A percentile compares a stretch with the other conserved stretches of the same genome.
Evolutionary conservation across 306 rosid genomes (phyloP).

Genomic region (Sindora glabra): DNA sequence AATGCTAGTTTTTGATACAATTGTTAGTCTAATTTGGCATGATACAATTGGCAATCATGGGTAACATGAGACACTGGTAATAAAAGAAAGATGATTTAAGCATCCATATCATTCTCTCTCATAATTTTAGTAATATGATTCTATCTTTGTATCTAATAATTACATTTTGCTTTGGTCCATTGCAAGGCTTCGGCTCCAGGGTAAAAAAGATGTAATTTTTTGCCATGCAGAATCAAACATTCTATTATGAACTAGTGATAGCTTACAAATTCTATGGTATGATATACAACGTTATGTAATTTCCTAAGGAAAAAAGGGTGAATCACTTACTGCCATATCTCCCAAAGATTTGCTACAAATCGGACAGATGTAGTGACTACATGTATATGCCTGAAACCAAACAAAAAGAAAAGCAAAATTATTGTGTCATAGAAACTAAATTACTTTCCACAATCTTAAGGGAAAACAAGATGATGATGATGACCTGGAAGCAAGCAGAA

Average conservation of each 20-base stretch:
- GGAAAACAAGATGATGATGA: not conserved
- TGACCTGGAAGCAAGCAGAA: constrained; percentile 79
- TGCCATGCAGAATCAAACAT: not conserved
- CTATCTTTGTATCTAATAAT: not conserved
- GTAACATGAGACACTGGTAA: not conserved
- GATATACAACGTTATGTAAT: not conserved
- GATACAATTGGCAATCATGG: not conserved
- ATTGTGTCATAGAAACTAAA: not conserved
- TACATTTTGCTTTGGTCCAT: not conserved
- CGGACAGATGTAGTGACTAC: constrained; percentile 24
- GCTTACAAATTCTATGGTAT: not conserved
- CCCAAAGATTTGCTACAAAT: constrained; percentile 27
- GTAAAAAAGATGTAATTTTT: no score
- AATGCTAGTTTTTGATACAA: not conserved
- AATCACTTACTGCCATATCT: constrained; percentile 28
- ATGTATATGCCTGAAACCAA: constrained; percentile 19
- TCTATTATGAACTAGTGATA: not conserved
- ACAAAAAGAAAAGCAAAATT: not conserved
- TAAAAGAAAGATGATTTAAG: not conserved
- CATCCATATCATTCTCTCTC: no score
- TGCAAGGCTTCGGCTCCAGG: not conserved
- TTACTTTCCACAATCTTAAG: not conserved
- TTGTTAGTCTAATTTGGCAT: no score
- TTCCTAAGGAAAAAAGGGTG: not conserved
- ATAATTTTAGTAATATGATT: not conserved